These are phyloP conservation scores for Candida manassasensis DNA, from an alignment of 805 yeast species.

Conservation along the genomic window DNA sequence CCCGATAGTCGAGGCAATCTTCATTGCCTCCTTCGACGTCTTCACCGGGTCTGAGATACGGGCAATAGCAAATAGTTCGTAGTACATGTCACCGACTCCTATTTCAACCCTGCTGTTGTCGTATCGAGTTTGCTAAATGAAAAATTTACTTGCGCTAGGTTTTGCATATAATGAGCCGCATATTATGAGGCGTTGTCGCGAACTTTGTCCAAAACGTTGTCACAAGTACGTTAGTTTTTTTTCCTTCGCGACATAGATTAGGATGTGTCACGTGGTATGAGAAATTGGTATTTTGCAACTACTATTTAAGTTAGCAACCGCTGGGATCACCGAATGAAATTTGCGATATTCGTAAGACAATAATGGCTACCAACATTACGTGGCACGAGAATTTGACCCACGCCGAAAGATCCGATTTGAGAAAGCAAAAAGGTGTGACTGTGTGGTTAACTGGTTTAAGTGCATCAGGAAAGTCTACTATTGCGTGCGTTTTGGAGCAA, in stretches of 20 bases:
- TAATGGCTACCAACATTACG: slow-evolving; percentile 92
- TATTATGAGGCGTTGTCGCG: no score
- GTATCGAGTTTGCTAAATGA: no score
- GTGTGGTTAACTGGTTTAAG: slow-evolving; percentile 94
- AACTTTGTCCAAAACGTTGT: background rate
- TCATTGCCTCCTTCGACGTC: slow-evolving; percentile 37
- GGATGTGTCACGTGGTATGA: slow-evolving; percentile 2
- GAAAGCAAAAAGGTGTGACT: slow-evolving; percentile 83
- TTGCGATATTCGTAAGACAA: slow-evolving; percentile 6
- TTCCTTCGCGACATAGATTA: background rate
- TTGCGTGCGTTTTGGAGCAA: slow-evolving; percentile 93
- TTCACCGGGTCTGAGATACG: slow-evolving; percentile 62
- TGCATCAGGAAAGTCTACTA: slow-evolving; percentile 92
- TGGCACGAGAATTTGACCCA: slow-evolving; percentile 92
- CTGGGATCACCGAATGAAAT: slow-evolving; percentile 5
- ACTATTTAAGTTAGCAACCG: no score
- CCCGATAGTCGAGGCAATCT: slow-evolving; percentile 64
- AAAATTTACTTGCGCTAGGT: no score
- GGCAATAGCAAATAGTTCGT: slow-evolving; percentile 86
- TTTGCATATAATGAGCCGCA: no score
- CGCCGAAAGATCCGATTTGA: slow-evolving; percentile 66
- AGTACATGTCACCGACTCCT: slow-evolving; percentile 51
- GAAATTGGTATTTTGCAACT: slow-evolving; percentile 1
- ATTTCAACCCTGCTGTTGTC: background rate
- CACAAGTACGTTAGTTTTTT: no score